Base-by-base conservation (phyloP, 352 stramenopile genomes). In the Thalassiosira livingstoniorum region DNA sequence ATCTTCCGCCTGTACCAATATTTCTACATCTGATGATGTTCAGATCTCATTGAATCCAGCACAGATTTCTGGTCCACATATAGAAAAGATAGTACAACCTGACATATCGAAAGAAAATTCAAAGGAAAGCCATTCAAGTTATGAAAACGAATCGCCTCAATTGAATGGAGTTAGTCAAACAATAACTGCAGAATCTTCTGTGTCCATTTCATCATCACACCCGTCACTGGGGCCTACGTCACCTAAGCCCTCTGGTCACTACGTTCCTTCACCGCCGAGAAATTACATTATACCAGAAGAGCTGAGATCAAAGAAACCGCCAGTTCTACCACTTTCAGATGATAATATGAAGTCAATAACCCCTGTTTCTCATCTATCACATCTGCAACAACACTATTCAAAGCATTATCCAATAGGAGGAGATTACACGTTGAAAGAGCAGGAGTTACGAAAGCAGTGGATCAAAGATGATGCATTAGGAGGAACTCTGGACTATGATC, bases 401-500 rank as follows among this genome's bases (percentile, higher is more conserved):
- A 32, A 11, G 21, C 1, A 68, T 25, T 54, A 13, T 23, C 5
- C 0, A 5, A 39, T 25, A 42, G 62, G 62, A 37, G 62, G 37
- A 42, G 39, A 55, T 58, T 70, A 70, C 37, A 70, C 39, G 3
- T 51, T 2, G 31, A 70, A 70, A 21, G 62, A 70, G 47, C 42
- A 51, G 29, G 2, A 37, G 21, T 60, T 45, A 31, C 34, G 45
- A 27, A 72, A 18, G 29, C 27, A 62, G 62, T 72, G 64, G 64
- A 13, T 72, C 10, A n/a, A 39, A 18, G 32, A 29, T 35, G 32
- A 15, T 4, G 5, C 47, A 29, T 58, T 72, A 29, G 65, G 53
- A 55, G 65, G 32, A 13, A 74, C 53, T 55, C 34, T 74, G 3
- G 64, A 74, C 11, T 64, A 65, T 55, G 47, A 74, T 35, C 47